Conservation (phyloP, 805 yeast species). For the Hanseniaspora pseudoguilliermondii region DNA sequence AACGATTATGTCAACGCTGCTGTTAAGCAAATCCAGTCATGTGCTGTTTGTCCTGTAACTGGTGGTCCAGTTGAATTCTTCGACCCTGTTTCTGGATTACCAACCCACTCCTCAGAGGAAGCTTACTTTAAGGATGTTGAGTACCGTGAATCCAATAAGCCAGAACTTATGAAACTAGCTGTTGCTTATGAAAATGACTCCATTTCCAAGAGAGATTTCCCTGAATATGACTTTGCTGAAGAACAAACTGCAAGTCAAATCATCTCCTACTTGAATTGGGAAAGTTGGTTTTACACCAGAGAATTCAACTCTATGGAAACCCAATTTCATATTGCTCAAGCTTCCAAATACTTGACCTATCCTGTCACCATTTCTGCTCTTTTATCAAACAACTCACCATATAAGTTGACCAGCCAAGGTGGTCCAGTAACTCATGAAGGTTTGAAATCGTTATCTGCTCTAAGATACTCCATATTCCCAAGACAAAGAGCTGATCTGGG, state of each 20-base stretch:
- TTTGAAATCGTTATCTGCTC: constrained; percentile 80
- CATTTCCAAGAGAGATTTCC: constrained; percentile 85
- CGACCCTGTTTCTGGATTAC: constrained; percentile 90
- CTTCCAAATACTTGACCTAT: constrained; percentile 84
- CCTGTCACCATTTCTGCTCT: constrained; percentile 81
- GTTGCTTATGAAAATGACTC: constrained; percentile 90
- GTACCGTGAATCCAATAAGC: constrained; percentile 55
- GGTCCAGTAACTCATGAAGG: constrained; percentile 78
- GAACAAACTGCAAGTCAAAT: constrained; percentile 60
- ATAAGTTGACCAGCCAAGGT: constrained; percentile 66
- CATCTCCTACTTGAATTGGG: constrained; percentile 80
- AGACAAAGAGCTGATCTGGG: constrained; percentile 19
- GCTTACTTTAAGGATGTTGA: constrained; percentile 76
- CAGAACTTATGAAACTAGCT: constrained; percentile 69
- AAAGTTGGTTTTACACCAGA: constrained; percentile 81
- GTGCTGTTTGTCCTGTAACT: constrained; percentile 86
- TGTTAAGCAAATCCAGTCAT: constrained; percentile 63
- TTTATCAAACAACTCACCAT: constrained; percentile 77
- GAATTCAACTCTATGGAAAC: constrained; percentile 93
- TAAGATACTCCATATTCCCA: constrained; percentile 81
- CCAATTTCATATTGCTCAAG: constrained; percentile 88
- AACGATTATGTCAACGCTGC: constrained; percentile 75
- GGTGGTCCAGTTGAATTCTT: constrained; percentile 64
- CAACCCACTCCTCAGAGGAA: constrained; percentile 81
- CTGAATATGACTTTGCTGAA: constrained; percentile 88